Base-by-base conservation (phyloP, 148 eudicot genomes). In the Amaranthus cruentus region DNA sequence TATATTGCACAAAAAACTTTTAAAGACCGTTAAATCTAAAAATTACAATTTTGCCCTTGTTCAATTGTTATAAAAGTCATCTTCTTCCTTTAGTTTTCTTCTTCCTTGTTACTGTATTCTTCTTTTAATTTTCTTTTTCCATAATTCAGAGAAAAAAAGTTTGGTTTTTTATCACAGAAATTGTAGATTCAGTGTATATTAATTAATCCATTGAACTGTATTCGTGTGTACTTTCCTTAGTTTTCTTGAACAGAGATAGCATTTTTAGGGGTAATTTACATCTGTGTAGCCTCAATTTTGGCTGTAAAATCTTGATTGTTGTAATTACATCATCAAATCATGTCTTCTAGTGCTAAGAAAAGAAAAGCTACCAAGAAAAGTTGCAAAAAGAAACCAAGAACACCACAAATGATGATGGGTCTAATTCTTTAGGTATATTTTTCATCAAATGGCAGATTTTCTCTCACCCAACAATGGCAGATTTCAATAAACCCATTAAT, bases 341-440 rank as follows among this genome's bases (percentile, higher is more conserved):
- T 91, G 96, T 93, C 93, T 10, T 80, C 83, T 21, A 79, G 83
- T 80, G 83, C 83, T 75, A 93, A 83, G 92, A 93, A 84, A 87
- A 70, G 96, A 78, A 93, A 90, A 82, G 90, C 94, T 67, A 87
- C 87, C 62, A 89, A 88, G 87, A 93, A 86, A 75, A 87, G 86
- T 87, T 74, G 74, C 84, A 66, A 80, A 75, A 73, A 78, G 11
- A 74, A 71, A 77, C 64, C 44, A 71, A 56, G 68, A 62, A 80
- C 18, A n/a, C 43, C 43, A 66, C 47, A 55, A 68, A 48, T 67
- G 73, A 50, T 51, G 60, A 87, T 51, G 71, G 81, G 68, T 52
- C 79, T 75, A 79, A 76, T 73, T 47, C 84, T 79, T 84, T 83
- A 70, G 89, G 96, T 93, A 18, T 18, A 60, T 56, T 44, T 1